phyloP scores from a whole-genome alignment of 768 basidiomycete genomes.

The Pilatotrama ljubarskyi region DNA sequence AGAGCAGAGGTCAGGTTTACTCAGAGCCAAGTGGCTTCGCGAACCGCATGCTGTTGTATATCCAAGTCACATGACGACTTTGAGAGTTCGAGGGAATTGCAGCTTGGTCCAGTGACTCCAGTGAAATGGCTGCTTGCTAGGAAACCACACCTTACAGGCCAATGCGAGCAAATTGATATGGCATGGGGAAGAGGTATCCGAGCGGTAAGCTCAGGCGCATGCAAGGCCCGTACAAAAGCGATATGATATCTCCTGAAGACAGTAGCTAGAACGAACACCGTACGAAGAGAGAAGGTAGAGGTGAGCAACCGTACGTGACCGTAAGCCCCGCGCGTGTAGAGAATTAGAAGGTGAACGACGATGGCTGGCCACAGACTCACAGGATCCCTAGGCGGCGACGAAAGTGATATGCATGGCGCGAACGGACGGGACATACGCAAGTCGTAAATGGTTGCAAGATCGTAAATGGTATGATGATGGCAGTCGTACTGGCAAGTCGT shows the following conservation, averaged over 20 bases:
- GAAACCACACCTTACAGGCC: conserved; percentile 13
- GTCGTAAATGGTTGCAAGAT: conserved; percentile 66
- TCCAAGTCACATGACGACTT: conserved; percentile 5
- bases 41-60: neutral
- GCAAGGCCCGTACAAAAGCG: conserved; percentile 17
- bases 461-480: conserved; percentile 63
- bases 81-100: neutral
- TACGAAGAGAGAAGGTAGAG: conserved; percentile 4
- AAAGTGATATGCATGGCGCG: conserved; percentile 9
- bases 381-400: conserved; percentile 9
- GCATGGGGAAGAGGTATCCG: conserved; percentile 6
- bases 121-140: neutral
- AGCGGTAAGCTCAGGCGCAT: neutral
- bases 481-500: conserved; percentile 24
- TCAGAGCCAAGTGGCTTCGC: no score
- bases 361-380: conserved; percentile 18
- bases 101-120: neutral
- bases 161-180: conserved; percentile 7
- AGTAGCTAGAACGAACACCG: conserved; percentile 19
- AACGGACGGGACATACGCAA: conserved; percentile 45
- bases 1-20: no score
- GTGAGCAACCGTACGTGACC: conserved; percentile 13
- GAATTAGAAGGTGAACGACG: conserved; percentile 11
- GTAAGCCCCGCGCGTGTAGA: conserved; percentile 9
- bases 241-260: conserved; percentile 26